These are phyloP conservation scores for Erigeron philadelphicus DNA, from an alignment of 140 eudicot species.

Conservation along the genomic window DNA sequence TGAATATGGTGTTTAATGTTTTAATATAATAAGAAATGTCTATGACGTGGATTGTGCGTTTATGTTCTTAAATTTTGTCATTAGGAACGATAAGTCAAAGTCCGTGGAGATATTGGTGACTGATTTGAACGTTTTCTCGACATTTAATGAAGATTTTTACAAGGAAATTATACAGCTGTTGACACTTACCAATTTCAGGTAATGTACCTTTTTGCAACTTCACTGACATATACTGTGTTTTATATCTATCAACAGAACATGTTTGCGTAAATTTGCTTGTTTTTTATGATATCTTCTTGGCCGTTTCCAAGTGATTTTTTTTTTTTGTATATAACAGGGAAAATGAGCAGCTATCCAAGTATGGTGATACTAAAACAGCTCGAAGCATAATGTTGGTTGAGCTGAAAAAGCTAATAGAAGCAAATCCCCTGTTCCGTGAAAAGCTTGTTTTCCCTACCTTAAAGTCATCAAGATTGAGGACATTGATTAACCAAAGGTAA, in stretches of 20 bases:
- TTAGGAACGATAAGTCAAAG: constrained; percentile 48
- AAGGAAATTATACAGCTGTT: constrained; percentile 53
- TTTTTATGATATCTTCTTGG: background rate
- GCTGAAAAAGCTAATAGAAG: constrained; percentile 55
- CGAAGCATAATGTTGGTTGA: constrained; percentile 52
- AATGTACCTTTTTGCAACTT: background rate
- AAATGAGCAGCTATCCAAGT: constrained; percentile 50
- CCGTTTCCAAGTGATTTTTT: constrained; percentile 7
- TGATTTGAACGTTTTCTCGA: constrained; percentile 57
- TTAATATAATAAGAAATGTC: no score
- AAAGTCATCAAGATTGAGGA: constrained; percentile 44
- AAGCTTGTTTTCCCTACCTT: constrained; percentile 51
- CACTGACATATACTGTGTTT: no score
- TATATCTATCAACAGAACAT: no score
- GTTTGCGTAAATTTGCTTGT: no score
- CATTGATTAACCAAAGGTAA: constrained; percentile 56
- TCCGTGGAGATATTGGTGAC: constrained; percentile 50
- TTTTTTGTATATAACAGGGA: constrained; percentile 26
- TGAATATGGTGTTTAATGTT: constrained; percentile 4
- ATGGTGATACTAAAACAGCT: constrained; percentile 54
- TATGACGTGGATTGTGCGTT: no score
- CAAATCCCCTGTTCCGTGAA: constrained; percentile 52
- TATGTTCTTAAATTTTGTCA: background rate
- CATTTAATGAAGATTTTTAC: constrained; percentile 51
- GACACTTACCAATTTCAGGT: constrained; percentile 63